Base-by-base conservation (phyloP, 2,329 filamentous ascomycete species). In the Claviceps capensis region DNA sequence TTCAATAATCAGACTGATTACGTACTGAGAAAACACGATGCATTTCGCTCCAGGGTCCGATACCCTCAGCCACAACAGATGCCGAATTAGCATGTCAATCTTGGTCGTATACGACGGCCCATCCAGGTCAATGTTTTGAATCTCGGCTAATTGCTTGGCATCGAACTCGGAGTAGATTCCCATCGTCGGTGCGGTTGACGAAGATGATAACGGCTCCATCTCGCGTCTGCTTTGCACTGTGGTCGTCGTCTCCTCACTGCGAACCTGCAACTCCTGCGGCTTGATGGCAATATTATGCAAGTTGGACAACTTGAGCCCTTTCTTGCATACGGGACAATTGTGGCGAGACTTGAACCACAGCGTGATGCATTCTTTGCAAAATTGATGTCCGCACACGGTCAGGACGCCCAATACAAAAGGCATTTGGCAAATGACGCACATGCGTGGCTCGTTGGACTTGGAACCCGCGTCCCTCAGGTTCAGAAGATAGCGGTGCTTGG, bases 371-470 rank as follows among this genome's bases (percentile, higher is more conserved):
- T 88, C 85, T 61, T 88, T 89, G 71, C 91, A 96, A 63, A 89
- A 97, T 57, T 88, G 81, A 63, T 98, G 93, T 0, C 91, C 91
- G 63, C 93, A 97, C 1, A 88, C 78, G 0, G 91, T 96, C 55
- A 91, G 72, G 50, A 86, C 80, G 50, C 91, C 91, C n/a, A 81
- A 72, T 53, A 85, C 82, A 60, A 96, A 95, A 0, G 73, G 63
- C 11, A 78, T 76, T 61, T 86, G 83, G 63, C 93, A 98, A 59
- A 98, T 96, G 52, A 94, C 79, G 63, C 93, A 98, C 49, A 85
- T 81, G 34, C 81, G 78, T 6, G 81, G 73, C 53, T 82, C 78
- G 47, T 81, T 76, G 1, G 77, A 76, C 48, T 77, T 79, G n/a
- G 77, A 72, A 45, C 86, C 84, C 17, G 75, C 69, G 51, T 75